These are phyloP conservation scores for Termitomyces eurrhizus DNA, from an alignment of 768 basidiomycete species.

Conservation along the genomic window DNA sequence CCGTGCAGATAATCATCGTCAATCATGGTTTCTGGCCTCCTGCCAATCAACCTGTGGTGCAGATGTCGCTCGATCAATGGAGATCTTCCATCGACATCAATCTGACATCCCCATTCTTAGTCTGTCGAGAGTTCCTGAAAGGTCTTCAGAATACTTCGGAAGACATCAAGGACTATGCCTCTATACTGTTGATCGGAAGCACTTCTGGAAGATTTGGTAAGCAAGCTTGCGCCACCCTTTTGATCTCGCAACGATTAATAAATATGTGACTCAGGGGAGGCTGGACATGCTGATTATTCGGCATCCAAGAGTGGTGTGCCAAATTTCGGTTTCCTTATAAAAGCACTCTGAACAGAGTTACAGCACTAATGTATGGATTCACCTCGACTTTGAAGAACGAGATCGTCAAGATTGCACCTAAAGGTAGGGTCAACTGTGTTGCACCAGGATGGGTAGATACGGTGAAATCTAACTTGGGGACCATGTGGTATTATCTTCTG, in stretches of 20 bases:
- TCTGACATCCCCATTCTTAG: conserved; percentile 64
- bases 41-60: conserved; percentile 44
- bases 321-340: background rate
- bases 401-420: conserved; percentile 71
- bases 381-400: conserved; percentile 72
- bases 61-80: conserved; percentile 65
- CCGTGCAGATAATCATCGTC: conserved; percentile 54
- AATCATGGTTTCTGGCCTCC: conserved; percentile 57
- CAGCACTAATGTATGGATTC: conserved; percentile 73
- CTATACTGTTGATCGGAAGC: conserved; percentile 65
- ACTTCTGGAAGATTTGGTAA: conserved; percentile 67
- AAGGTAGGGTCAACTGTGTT: conserved; percentile 65
- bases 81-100: conserved; percentile 57
- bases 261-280: conserved; percentile 35
- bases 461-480: conserved; percentile 15
- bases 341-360: background rate
- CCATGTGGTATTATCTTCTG: background rate
- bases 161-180: conserved; percentile 49
- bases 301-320: conserved; percentile 61
- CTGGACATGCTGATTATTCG: conserved; percentile 63
- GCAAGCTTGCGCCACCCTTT: background rate
- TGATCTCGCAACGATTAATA: background rate
- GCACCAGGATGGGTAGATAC: conserved; percentile 70
- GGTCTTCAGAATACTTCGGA: conserved; percentile 35
- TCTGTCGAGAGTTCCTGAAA: conserved; percentile 57